Conservation (phyloP, 768 basidiomycete species). For the Mrakia hoshinonis region DNA sequence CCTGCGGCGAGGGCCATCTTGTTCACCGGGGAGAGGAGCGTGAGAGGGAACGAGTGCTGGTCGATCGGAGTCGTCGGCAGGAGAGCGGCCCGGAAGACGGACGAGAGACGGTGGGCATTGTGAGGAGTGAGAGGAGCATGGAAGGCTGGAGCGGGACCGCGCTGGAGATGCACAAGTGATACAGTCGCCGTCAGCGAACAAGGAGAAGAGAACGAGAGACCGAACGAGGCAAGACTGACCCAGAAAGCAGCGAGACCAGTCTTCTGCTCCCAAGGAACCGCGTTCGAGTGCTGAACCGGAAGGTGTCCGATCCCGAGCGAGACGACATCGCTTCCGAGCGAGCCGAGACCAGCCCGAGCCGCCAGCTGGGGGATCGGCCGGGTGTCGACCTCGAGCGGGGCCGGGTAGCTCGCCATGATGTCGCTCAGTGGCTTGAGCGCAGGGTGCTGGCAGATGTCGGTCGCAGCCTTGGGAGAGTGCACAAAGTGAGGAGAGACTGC, state of each 20-base stretch:
- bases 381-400: slow-evolving; percentile 22
- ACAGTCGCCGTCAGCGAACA: too few relatives aligned
- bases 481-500: slow-evolving; percentile 25
- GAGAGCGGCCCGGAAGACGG: slow-evolving; percentile 15
- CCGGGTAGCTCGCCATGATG: slow-evolving; percentile 12
- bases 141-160: slow-evolving; percentile 13
- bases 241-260: slow-evolving; percentile 12
- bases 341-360: slow-evolving; percentile 2
- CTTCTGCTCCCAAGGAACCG: slow-evolving; percentile 24
- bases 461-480: slow-evolving; percentile 16
- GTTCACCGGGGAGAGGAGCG: slow-evolving; percentile 16
- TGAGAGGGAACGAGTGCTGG: slow-evolving; percentile 17
- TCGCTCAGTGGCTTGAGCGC: slow-evolving; percentile 2
- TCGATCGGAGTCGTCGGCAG: slow-evolving; percentile 21
- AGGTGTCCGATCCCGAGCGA: slow-evolving; percentile 11
- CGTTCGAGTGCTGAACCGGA: not conserved
- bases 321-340: slow-evolving; percentile 12
- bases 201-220: not conserved
- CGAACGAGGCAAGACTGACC: not conserved
- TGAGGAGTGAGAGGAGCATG: slow-evolving; percentile 13
- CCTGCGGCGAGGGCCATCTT: not conserved
- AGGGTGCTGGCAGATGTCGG: slow-evolving; percentile 17
- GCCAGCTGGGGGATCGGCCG: slow-evolving; percentile 20
- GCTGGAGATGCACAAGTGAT: not conserved
- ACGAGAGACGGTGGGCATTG: slow-evolving; percentile 11